Evolutionary conservation across 176 grass and related monocot species (phyloP).

Genomic region (Chrysopogon serrulatus): DNA sequence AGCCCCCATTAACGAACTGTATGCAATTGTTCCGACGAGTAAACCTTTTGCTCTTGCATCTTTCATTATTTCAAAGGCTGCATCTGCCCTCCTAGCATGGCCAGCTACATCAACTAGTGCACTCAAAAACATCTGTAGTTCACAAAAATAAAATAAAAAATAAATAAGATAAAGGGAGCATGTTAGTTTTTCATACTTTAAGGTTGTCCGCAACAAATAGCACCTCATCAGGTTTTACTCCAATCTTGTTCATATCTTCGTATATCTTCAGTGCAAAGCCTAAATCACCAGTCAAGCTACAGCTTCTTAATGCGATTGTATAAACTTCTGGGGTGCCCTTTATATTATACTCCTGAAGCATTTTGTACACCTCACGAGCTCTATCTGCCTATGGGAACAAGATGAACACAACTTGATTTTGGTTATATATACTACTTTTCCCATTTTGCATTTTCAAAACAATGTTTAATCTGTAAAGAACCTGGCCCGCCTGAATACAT

Average conservation of each 20-base stretch:
- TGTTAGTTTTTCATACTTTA: constrained; percentile 1
- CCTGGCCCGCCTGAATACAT: constrained; percentile 84
- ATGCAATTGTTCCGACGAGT: constrained; percentile 68
- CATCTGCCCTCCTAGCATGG: constrained; percentile 83
- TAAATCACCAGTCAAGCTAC: constrained; percentile 88
- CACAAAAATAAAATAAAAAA: constrained; percentile 25
- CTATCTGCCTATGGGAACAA: constrained; percentile 60
- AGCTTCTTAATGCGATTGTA: constrained; percentile 93
- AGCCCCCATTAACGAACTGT: constrained; percentile 95
- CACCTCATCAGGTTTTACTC: constrained; percentile 93
- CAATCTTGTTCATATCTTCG: constrained; percentile 93
- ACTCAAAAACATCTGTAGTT: constrained; percentile 95
- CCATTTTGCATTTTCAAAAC: constrained; percentile 10
- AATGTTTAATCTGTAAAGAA: constrained; percentile 30
- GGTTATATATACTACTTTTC: constrained; percentile 7
- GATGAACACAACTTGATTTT: constrained; percentile 6
- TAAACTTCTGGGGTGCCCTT: constrained; percentile 91
- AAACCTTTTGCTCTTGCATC: constrained; percentile 81
- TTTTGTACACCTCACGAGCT: constrained; percentile 87
- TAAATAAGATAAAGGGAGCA: not conserved
- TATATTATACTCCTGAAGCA: constrained; percentile 88
- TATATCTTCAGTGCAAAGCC: constrained; percentile 89
- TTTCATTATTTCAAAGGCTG: constrained; percentile 84
- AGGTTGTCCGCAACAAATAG: constrained; percentile 26
- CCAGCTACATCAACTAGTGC: constrained; percentile 92